Evolutionary conservation across 306 rosid genomes (phyloP), one percentile per base, ranked within the genome.

Genomic region (Cicer cuneatum): DNA sequence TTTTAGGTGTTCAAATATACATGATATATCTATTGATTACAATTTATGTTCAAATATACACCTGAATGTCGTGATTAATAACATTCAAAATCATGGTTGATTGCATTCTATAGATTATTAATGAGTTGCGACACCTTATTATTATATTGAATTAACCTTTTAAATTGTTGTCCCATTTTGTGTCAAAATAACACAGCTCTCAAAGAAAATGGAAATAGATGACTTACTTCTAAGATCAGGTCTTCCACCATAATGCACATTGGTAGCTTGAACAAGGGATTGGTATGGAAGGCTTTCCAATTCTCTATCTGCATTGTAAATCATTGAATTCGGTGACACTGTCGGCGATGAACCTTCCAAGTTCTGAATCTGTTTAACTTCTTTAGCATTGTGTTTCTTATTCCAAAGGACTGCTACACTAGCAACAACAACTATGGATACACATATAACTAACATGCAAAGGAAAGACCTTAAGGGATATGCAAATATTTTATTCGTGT

Each of bases 141-240:
- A 29, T 29, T 29, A 29, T 29, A 29, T 29, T 29, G 35, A 29
- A 3, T 29, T 29, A 29, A 29, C 5, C 5, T 29, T 29, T 0
- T 3, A 29, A 29, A 29, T 29, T 29, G 5, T 29, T 2, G 35
- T 29, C 35, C 4, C 35, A 29, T 29, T 29, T 29, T 4, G 5
- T 29, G 5, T 29, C 35, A 29, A 29, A 29, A 29, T 29, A 29
- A 29, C 35, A 29, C 35, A 29, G 35, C 35, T 29, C 35, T 29
- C 4, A 43, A 59, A 77, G 7, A 11, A 68, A 77, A 63, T 66
- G 39, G 35, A 68, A 49, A 61, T 7, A 67, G 43, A 56, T 12
- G 10, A 81, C 96, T 81, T 83, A 88, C 96, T 83, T 69, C 24
- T 74, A 5, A 92, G 85, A 9, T 92, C 76, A n/a, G 98, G 96